Percentiles rank a stretch among this genome's conserved stretches.
phyloP scores from a whole-genome alignment of 140 eudicot species.

The Flaveria floridana region DNA sequence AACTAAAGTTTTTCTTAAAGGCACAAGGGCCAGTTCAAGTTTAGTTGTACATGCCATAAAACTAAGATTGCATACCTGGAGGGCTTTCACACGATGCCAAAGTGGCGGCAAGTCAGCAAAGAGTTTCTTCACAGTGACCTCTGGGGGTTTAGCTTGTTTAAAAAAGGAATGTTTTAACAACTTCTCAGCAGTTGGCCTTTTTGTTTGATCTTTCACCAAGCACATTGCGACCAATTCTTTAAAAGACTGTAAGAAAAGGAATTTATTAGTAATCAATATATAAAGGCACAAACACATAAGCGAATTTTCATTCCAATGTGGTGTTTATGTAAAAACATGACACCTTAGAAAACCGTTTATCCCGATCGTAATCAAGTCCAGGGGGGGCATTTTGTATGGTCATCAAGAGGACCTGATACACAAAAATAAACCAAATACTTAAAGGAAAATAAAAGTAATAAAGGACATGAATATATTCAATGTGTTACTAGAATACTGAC shows the following conservation, averaged over 20 bases:
- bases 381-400: slow-evolving; percentile 99
- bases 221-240: slow-evolving; percentile 99
- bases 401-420: slow-evolving; percentile 83
- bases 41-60: slow-evolving; percentile 3
- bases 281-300: slow-evolving; percentile 27
- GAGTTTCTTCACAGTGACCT: slow-evolving; percentile 75
- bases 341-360: slow-evolving; percentile 97
- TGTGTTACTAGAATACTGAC: slow-evolving; percentile 32
- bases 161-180: slow-evolving; percentile 89
- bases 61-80: slow-evolving; percentile 52
- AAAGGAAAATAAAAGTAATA: neutral
- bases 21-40: neutral
- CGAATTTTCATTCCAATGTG: slow-evolving; percentile 12
- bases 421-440: neutral
- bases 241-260: slow-evolving; percentile 64
- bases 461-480: neutral
- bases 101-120: slow-evolving; percentile 86
- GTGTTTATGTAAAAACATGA: slow-evolving; percentile 22
- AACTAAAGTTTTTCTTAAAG: neutral
- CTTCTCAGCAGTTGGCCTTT: slow-evolving; percentile 95
- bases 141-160: slow-evolving; percentile 92
- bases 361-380: slow-evolving; percentile 99
- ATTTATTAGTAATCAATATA: slow-evolving; percentile 30
- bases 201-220: slow-evolving; percentile 98
- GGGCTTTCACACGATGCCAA: slow-evolving; percentile 94